Conservation (phyloP, 2,329 filamentous ascomycete genomes). For the Neofusicoccum sp. region DNA sequence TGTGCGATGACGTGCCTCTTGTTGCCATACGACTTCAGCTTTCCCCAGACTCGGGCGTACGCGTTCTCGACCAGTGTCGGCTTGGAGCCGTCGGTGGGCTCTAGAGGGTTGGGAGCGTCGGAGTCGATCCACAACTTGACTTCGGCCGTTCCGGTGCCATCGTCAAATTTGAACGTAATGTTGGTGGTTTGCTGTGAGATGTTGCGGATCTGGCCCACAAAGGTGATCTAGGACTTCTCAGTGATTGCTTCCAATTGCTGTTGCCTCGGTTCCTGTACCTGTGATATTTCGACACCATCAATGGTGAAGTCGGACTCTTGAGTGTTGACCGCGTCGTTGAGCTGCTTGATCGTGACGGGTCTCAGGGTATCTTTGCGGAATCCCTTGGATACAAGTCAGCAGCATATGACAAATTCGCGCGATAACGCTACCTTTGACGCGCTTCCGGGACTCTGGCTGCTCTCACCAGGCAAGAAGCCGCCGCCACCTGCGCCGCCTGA, state of each 20-base stretch:
- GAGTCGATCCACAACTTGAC: constrained; percentile 83
- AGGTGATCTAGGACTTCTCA: constrained; percentile 63
- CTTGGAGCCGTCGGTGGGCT: constrained; percentile 47
- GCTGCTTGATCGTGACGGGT: constrained; percentile 93
- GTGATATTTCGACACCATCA: constrained; percentile 69
- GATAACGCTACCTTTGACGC: constrained; percentile 26
- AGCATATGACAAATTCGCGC: neutral
- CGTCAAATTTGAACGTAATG: constrained; percentile 88
- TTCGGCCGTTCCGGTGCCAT: constrained; percentile 89
- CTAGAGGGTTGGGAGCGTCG: constrained; percentile 50
- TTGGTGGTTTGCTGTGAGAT: constrained; percentile 86
- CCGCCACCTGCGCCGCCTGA: constrained; percentile 56
- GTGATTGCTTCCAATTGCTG: neutral
- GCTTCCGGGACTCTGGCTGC: constrained; percentile 45
- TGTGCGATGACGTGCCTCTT: constrained; percentile 79
- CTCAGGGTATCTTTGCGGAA: constrained; percentile 83
- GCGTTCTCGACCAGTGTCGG: constrained; percentile 66
- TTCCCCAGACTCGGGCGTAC: constrained; percentile 83
- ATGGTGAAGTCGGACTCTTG: constrained; percentile 77
- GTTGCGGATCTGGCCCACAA: constrained; percentile 87
- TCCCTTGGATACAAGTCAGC: constrained; percentile 39
- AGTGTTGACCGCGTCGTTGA: constrained; percentile 75
- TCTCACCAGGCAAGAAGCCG: constrained; percentile 58
- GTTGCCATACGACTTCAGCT: constrained; percentile 78
- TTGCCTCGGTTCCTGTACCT: constrained; percentile 38